A percentile compares a stretch with the other conserved stretches of the same genome.
Evolutionary conservation across 352 stramenopile species (phyloP).

Genomic region (Bremia lactucae): DNA sequence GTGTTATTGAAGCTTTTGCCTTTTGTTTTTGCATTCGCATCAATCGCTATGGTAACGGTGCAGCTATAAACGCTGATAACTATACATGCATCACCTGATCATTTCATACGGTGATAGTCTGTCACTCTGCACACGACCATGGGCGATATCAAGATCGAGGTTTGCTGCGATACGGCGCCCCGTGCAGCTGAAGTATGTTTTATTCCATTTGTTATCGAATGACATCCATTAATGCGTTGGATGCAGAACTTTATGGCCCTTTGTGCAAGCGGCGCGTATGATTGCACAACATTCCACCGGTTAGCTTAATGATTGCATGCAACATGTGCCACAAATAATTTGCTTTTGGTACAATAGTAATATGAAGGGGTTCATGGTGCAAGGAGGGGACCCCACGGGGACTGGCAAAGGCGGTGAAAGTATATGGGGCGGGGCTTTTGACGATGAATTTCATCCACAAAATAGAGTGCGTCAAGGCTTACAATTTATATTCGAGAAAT

Average conservation of each 20-base stretch:
- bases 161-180: slow-evolving; percentile 91
- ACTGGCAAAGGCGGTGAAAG: slow-evolving; percentile 86
- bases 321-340: too few species aligned
- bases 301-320: slow-evolving; percentile 16
- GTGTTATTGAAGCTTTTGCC: slow-evolving; percentile 9
- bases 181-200: slow-evolving; percentile 64
- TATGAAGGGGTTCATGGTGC: slow-evolving; percentile 84
- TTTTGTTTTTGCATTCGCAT: slow-evolving; percentile 6
- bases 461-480: slow-evolving; percentile 38
- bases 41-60: slow-evolving; percentile 11
- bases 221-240: slow-evolving; percentile 1
- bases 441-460: slow-evolving; percentile 88
- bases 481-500: not conserved
- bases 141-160: slow-evolving; percentile 94
- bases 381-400: slow-evolving; percentile 85
- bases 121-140: slow-evolving; percentile 92
- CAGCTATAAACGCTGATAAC: not conserved
- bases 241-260: slow-evolving; percentile 93
- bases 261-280: slow-evolving; percentile 85
- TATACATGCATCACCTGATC: slow-evolving; percentile 1
- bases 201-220: not conserved
- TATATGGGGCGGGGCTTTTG: slow-evolving; percentile 84
- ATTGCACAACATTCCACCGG: slow-evolving; percentile 87
- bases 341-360: slow-evolving; percentile 28
- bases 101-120: slow-evolving; percentile 33